phyloP scores from a whole-genome alignment of 306 rosid genomes.

The Begonia masoniana region DNA sequence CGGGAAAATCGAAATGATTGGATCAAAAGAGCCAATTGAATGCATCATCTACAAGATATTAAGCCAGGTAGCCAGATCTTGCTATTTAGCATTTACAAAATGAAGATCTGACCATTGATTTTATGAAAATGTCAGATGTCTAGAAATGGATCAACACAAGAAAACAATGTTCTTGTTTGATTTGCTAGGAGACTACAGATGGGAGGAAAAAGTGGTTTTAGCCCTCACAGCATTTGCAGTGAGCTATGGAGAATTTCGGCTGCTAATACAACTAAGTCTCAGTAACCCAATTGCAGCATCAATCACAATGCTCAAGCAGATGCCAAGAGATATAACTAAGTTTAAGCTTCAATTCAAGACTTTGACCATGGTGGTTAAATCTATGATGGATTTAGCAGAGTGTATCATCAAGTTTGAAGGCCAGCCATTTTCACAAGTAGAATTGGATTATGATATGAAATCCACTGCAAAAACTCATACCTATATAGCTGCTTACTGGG shows the following conservation, averaged over 20 bases:
- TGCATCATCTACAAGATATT: slow-evolving; percentile 22
- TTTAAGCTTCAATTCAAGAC: slow-evolving; percentile 27
- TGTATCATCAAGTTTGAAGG: slow-evolving; percentile 44
- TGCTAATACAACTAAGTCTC: slow-evolving; percentile 24
- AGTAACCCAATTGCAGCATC: slow-evolving; percentile 29
- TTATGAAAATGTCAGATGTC: slow-evolving; percentile 23
- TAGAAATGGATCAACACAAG: slow-evolving; percentile 32
- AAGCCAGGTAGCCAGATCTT: slow-evolving; percentile 18
- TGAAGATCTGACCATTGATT: slow-evolving; percentile 3
- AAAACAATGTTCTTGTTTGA: slow-evolving; percentile 40
- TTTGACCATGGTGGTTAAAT: slow-evolving; percentile 30
- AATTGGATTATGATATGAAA: slow-evolving; percentile 15
- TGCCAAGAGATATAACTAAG: slow-evolving; percentile 16
- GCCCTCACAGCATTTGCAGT: slow-evolving; percentile 44
- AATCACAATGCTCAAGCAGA: slow-evolving; percentile 26
- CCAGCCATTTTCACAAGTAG: slow-evolving; percentile 19
- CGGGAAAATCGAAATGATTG: slow-evolving; percentile 19
- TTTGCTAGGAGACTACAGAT: slow-evolving; percentile 31
- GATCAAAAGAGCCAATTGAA: slow-evolving; percentile 22
- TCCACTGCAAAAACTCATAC: slow-evolving; percentile 14
- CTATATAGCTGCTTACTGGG: slow-evolving; percentile 45
- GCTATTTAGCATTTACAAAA: not conserved
- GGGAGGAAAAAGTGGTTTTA: slow-evolving; percentile 50
- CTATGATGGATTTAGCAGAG: slow-evolving; percentile 40
- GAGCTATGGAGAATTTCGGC: slow-evolving; percentile 46